Evolutionary conservation across 148 eudicot species (phyloP).

Genomic region (Vaccinium vitisidaea): DNA sequence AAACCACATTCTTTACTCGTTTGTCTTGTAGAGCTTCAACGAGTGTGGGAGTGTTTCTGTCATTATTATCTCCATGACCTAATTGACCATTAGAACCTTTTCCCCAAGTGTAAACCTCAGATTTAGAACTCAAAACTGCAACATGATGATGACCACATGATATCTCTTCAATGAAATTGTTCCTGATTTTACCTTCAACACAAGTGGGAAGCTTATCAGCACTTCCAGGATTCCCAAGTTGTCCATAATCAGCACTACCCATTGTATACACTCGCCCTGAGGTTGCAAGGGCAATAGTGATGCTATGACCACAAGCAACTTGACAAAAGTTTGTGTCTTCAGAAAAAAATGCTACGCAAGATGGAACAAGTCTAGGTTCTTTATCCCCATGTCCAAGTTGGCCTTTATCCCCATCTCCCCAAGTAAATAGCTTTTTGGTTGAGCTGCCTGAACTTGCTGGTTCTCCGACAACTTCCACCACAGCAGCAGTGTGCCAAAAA

Average conservation of each 20-base stretch:
- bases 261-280: conserved; percentile 71
- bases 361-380: conserved; percentile 54
- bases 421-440: conserved; percentile 60
- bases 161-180: conserved; percentile 58
- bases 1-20: conserved; percentile 60
- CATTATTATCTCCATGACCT: conserved; percentile 68
- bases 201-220: conserved; percentile 51
- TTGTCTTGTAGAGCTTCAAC: conserved; percentile 61
- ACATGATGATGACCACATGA: conserved; percentile 82
- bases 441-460: conserved; percentile 44
- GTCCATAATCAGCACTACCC: conserved; percentile 70
- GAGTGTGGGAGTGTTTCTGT: conserved; percentile 59
- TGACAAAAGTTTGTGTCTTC: conserved; percentile 56
- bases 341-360: conserved; percentile 44
- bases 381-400: conserved; percentile 81
- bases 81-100: conserved; percentile 71
- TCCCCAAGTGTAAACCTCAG: conserved; percentile 83
- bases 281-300: conserved; percentile 73
- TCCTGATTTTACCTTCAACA: conserved; percentile 53
- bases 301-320: conserved; percentile 71
- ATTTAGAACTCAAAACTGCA: conserved; percentile 58
- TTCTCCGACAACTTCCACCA: conserved; percentile 52
- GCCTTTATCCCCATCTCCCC: conserved; percentile 83
- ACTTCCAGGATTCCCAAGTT: conserved; percentile 50
- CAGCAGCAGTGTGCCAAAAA: conserved; percentile 77